Conservation (phyloP, 345 rosid species). For the rapeseed (Brassica napus) region DNA sequence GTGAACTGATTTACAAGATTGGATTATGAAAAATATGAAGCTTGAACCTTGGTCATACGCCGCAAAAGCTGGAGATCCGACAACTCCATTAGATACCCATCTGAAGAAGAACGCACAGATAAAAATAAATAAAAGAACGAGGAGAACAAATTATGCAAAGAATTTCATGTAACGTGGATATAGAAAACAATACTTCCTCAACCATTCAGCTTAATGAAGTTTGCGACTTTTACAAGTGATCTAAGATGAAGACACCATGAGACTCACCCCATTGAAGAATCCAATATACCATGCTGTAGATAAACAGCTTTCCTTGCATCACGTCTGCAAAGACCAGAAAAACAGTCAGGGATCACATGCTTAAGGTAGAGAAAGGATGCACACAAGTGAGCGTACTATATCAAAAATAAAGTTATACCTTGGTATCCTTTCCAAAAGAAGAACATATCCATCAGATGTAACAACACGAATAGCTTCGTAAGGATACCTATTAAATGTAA, state of each 20-base stretch:
- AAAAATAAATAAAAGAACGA: not conserved
- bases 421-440: conserved; percentile 93
- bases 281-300: conserved; percentile 89
- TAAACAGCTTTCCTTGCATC: conserved; percentile 89
- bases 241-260: not conserved
- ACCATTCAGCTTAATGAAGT: not conserved
- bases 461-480: conserved; percentile 89
- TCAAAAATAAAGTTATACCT: conserved; percentile 49
- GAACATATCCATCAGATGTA: conserved; percentile 93
- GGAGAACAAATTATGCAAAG: not conserved
- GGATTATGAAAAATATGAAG: conserved; percentile 11
- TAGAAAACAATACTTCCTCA: not conserved
- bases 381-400: not conserved
- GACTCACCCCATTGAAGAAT: conserved; percentile 96
- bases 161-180: not conserved
- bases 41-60: conserved; percentile 93
- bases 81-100: conserved; percentile 95
- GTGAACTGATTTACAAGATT: not conserved
- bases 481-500: conserved; percentile 60
- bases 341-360: no score
- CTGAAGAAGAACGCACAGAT: conserved; percentile 43
- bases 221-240: no score
- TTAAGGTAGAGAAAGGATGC: not conserved
- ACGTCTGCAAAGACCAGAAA: conserved; percentile 52
- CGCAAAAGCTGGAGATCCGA: conserved; percentile 98